Conservation (phyloP, 352 stramenopile genomes). For the Globisporangium cylindrosporum region DNA sequence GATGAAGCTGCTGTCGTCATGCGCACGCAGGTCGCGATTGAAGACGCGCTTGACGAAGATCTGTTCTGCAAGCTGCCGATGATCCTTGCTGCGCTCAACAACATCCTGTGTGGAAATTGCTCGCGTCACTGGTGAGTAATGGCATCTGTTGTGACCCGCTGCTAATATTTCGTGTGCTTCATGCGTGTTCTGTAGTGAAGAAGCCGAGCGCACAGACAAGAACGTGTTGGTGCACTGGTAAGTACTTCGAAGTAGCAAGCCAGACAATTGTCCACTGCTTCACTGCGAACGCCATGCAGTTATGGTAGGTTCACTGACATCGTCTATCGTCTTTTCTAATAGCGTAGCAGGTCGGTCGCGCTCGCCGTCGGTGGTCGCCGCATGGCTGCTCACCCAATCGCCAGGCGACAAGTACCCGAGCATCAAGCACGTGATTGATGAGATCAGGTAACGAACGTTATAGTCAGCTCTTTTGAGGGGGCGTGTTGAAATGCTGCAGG, state of each 20-base stretch:
- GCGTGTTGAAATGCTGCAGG: no score
- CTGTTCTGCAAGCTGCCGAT: slow-evolving; percentile 42
- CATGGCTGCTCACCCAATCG: slow-evolving; percentile 45
- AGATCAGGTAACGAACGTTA: slow-evolving; percentile 32
- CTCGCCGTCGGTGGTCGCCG: slow-evolving; percentile 48
- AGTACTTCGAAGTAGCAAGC: background rate
- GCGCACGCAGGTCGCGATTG: slow-evolving; percentile 35
- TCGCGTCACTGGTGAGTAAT: no score
- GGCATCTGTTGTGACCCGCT: background rate
- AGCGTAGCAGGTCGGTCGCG: slow-evolving; percentile 67
- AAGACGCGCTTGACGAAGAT: slow-evolving; percentile 52
- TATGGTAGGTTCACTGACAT: background rate
- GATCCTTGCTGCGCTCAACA: slow-evolving; percentile 34
- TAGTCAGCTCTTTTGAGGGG: no score
- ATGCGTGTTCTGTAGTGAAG: slow-evolving; percentile 21
- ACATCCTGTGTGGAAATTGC: background rate
- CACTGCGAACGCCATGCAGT: background rate
- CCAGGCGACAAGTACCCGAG: slow-evolving; percentile 15
- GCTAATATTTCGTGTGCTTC: background rate
- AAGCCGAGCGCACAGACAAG: slow-evolving; percentile 29
- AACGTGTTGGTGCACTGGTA: slow-evolving; percentile 79
- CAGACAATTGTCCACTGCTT: background rate
- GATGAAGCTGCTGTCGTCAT: slow-evolving; percentile 1
- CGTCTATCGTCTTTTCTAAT: background rate
- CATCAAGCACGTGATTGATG: slow-evolving; percentile 35